Conservation (phyloP, 176 grass and related monocot genomes). For the Bothriochloa decipiens region DNA sequence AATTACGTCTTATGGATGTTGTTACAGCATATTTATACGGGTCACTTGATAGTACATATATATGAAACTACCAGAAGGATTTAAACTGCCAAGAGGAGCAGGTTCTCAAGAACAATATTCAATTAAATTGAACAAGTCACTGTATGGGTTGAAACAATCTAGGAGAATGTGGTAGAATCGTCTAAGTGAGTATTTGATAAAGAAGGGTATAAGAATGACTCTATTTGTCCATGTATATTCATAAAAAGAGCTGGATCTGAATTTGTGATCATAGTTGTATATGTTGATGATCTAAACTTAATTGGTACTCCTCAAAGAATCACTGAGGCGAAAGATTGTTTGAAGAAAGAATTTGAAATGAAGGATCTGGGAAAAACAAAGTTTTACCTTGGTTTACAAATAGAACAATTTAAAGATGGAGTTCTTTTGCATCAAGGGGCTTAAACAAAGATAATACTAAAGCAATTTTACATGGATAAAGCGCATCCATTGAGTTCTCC, state of each 20-base stretch:
- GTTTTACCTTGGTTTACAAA: not conserved
- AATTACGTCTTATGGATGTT: not conserved
- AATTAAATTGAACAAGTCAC: not conserved
- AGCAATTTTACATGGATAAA: no score
- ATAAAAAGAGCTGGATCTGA: not conserved
- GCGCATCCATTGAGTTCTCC: no score
- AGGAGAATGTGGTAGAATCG: not conserved
- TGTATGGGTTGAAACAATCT: not conserved
- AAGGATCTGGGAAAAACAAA: not conserved
- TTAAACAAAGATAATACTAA: no score
- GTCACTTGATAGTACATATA: not conserved
- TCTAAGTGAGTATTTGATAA: not conserved
- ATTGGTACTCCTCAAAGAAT: not conserved
- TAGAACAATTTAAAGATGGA: no score
- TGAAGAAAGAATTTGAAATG: not conserved
- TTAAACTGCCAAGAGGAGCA: no score
- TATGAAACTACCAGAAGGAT: not conserved
- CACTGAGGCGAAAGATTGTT: not conserved
- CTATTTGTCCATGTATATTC: not conserved
- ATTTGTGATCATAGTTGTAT: not conserved
- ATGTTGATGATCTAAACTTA: not conserved
- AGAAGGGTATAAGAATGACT: not conserved
- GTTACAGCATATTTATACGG: not conserved
- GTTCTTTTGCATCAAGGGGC: no score
- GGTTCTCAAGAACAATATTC: no score